These are phyloP conservation scores for Xylariaceae sp. DNA, from an alignment of 2,329 filamentous ascomycete genomes.

Conservation along the genomic window DNA sequence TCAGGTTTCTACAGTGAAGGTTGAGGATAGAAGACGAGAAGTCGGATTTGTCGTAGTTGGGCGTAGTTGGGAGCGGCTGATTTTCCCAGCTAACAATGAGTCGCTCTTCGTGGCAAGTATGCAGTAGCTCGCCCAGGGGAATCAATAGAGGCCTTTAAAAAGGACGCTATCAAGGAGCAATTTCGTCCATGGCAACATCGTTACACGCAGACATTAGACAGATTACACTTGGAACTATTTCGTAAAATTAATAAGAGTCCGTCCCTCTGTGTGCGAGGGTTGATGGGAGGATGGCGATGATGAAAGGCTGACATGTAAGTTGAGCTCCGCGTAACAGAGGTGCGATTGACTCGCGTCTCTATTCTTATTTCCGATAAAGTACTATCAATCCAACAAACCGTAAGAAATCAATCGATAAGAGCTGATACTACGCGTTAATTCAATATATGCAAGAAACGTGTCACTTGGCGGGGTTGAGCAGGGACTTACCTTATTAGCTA, in stretches of 20 bases:
- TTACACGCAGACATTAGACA: not conserved
- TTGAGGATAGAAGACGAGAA: not conserved
- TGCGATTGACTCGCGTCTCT: not conserved
- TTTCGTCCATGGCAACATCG: not conserved
- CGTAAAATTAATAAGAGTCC: not conserved
- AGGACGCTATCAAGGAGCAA: not conserved
- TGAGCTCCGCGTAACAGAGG: not conserved
- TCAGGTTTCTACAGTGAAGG: not conserved
- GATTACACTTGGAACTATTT: not conserved
- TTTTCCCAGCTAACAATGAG: not conserved
- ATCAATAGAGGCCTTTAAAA: not conserved
- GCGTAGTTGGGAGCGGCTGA: not conserved
- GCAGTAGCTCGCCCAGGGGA: not conserved
- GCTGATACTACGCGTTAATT: not conserved
- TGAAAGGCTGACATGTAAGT: not conserved
- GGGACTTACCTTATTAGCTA: too few relatives aligned
- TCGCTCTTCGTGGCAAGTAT: not conserved
- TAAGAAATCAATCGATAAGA: not conserved
- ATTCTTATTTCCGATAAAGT: not conserved
- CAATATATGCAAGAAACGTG: not conserved
- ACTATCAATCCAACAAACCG: not conserved
- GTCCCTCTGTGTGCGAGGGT: not conserved
- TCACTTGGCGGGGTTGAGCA: not conserved
- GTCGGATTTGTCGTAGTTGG: not conserved
- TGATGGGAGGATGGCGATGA: not conserved